Conservation (phyloP, 2,329 filamentous ascomycete species). For the Nemania sp. region DNA sequence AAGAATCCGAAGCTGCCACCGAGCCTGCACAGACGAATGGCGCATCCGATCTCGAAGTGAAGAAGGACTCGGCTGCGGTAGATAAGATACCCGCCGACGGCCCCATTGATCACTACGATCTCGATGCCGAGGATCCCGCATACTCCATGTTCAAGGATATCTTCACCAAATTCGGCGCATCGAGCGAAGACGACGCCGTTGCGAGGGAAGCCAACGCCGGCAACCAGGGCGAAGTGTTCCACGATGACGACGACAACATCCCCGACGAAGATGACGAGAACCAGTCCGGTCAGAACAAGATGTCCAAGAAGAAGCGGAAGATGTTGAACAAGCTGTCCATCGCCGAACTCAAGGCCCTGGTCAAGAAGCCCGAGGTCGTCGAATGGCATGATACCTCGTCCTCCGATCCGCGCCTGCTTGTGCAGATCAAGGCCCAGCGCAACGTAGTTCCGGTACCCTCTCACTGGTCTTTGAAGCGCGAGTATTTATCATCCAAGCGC, state of each 20-base stretch:
- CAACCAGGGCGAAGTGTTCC: slow-evolving; percentile 85
- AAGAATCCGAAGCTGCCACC: slow-evolving; percentile 33
- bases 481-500: slow-evolving; percentile 95
- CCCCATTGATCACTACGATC: slow-evolving; percentile 51
- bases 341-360: slow-evolving; percentile 90
- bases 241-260: slow-evolving; percentile 82
- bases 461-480: slow-evolving; percentile 95
- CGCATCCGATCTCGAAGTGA: slow-evolving; percentile 46
- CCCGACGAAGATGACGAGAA: slow-evolving; percentile 80
- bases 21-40: slow-evolving; percentile 36
- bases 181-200: slow-evolving; percentile 63
- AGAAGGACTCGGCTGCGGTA: slow-evolving; percentile 44
- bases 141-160: slow-evolving; percentile 84
- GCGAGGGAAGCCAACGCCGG: slow-evolving; percentile 66
- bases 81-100: slow-evolving; percentile 49
- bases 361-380: slow-evolving; percentile 88
- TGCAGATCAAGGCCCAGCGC: slow-evolving; percentile 91
- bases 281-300: slow-evolving; percentile 59
- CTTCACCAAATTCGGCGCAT: slow-evolving; percentile 75
- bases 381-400: slow-evolving; percentile 97
- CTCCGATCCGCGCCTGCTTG: slow-evolving; percentile 82
- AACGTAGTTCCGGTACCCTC: slow-evolving; percentile 93
- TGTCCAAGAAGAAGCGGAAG: slow-evolving; percentile 96
- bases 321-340: slow-evolving; percentile 89
- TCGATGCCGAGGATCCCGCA: slow-evolving; percentile 72